Conservation (phyloP, 176 grass and related monocot species). For the Aegilops umbellulata region DNA sequence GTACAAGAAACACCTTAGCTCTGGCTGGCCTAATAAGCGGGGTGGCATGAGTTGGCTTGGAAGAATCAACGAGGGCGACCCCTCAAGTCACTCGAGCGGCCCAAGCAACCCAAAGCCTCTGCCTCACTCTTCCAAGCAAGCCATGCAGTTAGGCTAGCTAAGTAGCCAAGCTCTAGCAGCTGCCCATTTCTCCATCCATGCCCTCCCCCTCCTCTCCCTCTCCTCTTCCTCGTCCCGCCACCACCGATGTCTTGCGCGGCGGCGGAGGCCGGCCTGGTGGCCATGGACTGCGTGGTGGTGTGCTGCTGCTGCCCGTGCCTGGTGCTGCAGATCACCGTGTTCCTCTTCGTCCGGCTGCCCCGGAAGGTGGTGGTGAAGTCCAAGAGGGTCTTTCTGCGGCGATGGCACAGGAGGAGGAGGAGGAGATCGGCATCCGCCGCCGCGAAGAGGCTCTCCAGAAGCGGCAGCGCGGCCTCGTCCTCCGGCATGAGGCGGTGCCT, state of each 20-base stretch:
- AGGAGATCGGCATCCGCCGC: background rate
- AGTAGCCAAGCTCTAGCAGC: background rate
- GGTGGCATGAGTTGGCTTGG: slow-evolving; percentile 43
- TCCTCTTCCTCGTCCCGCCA: background rate
- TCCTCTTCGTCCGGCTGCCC: slow-evolving; percentile 73
- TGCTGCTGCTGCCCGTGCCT: slow-evolving; percentile 88
- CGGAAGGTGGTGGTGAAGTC: slow-evolving; percentile 60
- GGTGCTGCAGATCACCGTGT: slow-evolving; percentile 84
- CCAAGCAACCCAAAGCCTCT: slow-evolving; percentile 49
- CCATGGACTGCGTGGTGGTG: slow-evolving; percentile 83
- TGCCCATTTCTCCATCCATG: slow-evolving; percentile 5
- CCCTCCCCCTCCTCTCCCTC: background rate
- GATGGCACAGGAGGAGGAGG: slow-evolving; percentile 39
- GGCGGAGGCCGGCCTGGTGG: slow-evolving; percentile 50
- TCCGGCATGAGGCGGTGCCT: slow-evolving; percentile 11
- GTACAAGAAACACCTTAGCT: slow-evolving; percentile 32
- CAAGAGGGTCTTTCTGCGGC: slow-evolving; percentile 65
- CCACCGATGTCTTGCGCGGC: slow-evolving; percentile 27
- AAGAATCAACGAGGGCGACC: slow-evolving; percentile 57
- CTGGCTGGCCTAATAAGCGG: slow-evolving; percentile 5
- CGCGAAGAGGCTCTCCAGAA: background rate
- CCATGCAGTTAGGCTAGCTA: slow-evolving; percentile 34
- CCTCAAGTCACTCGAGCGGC: slow-evolving; percentile 35
- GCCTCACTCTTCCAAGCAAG: slow-evolving; percentile 38
- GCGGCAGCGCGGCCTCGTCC: background rate